Percentiles rank a stretch among this genome's conserved stretches.
These are phyloP conservation scores for Xylariaceae sp. DNA, from an alignment of 2,329 filamentous ascomycete species.

Conservation along the genomic window DNA sequence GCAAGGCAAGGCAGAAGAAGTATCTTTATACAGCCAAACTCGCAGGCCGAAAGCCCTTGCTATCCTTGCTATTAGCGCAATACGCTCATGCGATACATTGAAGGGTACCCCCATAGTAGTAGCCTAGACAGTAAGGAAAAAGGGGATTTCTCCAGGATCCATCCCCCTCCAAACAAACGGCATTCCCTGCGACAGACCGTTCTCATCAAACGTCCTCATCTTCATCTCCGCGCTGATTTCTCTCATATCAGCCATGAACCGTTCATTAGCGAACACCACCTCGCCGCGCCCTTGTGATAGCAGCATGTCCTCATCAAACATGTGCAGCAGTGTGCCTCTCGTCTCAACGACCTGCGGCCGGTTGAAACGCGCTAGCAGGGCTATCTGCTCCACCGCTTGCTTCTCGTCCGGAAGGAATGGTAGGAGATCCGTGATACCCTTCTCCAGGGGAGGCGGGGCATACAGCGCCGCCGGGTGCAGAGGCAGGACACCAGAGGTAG, in stretches of 20 bases:
- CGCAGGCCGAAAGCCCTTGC: too few relatives aligned
- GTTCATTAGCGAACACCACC: neutral
- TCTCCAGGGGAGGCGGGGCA: neutral
- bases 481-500: neutral
- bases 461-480: neutral
- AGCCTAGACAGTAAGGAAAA: too few relatives aligned
- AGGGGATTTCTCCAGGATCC: too few relatives aligned
- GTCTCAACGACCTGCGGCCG: neutral
- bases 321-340: neutral
- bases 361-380: neutral
- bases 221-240: neutral
- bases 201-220: neutral
- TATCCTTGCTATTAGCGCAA: too few relatives aligned
- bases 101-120: too few relatives aligned
- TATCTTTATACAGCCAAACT: too few relatives aligned
- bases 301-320: neutral
- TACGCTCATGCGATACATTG: too few relatives aligned
- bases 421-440: neutral
- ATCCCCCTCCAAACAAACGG: neutral
- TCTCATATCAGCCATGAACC: neutral
- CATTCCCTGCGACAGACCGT: neutral
- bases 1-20: too few relatives aligned
- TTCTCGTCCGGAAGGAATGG: neutral
- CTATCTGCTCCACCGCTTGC: neutral
- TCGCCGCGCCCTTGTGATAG: neutral